Conservation (phyloP, 495 filamentous ascomycete species). For the Lasiosphaeria miniovina region DNA sequence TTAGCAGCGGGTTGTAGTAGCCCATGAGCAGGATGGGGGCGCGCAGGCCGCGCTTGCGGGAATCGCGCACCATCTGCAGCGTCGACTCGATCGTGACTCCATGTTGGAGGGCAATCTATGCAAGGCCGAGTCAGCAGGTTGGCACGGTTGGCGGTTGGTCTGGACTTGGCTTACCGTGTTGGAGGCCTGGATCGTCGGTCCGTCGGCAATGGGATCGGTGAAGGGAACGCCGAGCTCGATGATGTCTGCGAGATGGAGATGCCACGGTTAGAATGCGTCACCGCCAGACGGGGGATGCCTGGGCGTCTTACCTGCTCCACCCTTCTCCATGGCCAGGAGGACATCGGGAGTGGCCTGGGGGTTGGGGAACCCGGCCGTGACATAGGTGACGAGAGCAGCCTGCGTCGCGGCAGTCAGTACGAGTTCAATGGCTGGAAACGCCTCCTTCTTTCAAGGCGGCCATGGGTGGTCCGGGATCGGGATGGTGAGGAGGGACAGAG, state of each 20-base stretch:
- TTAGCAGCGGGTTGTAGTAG: conserved; percentile 94
- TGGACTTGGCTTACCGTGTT: conserved; percentile 59
- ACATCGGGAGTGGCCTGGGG: conserved; percentile 76
- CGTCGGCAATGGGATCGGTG: conserved; percentile 96
- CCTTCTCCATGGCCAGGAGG: conserved; percentile 84
- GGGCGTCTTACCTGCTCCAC: conserved; percentile 73
- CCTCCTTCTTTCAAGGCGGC: neutral
- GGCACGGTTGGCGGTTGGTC: conserved; percentile 1
- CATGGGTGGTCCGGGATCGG: neutral
- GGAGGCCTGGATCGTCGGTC: conserved; percentile 87
- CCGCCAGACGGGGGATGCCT: neutral
- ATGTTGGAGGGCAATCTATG: conserved; percentile 68
- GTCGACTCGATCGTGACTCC: conserved; percentile 77
- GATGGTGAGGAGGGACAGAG: conserved; percentile 9
- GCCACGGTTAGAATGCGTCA: conserved; percentile 1
- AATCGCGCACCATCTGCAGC: conserved; percentile 74
- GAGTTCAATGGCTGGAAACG: neutral
- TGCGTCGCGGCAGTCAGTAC: conserved; percentile 21
- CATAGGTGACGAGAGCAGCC: conserved; percentile 89
- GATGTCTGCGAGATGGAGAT: conserved; percentile 51
- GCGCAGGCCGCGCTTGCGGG: conserved; percentile 69
- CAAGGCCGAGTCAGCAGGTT: conserved; percentile 3
- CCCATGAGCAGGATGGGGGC: conserved; percentile 93
- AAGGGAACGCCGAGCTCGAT: conserved; percentile 91
- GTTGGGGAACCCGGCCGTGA: conserved; percentile 92